Base-by-base conservation (phyloP, 2,329 filamentous ascomycete genomes). In the Neonectria ditissima region DNA sequence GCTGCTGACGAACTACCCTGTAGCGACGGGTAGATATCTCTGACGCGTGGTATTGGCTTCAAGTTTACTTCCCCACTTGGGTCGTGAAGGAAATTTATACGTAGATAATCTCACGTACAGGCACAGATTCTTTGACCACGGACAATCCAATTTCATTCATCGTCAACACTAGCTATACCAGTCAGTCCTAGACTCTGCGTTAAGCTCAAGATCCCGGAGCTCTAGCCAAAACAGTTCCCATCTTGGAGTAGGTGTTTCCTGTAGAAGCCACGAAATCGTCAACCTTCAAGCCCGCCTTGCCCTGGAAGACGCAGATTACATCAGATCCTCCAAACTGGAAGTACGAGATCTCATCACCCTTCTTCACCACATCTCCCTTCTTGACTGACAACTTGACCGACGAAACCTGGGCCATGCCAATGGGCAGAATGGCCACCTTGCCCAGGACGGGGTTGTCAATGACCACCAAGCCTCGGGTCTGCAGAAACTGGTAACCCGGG, bases 321-420 rank as follows among this genome's bases (percentile, higher is more conserved):
- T 83, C 81, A 1, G 78, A 80, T 1, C 80, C 81, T 18, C 81
- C 81, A 64, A 82, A 82, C 63, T 78, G 74, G 63, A 83, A 83
- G 62, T 76, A 78, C 0, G 75, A 77, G 59, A 83, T 76, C 63
- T 82, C 79, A 2, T 82, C 71, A 3, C 80, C 80, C 65, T 83
- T 83, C n/a, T 74, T 62, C 30, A 80, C 6, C 2, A 28, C 26
- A 16, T 72, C 63, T 0, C 68, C 76, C 32, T 63, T 45, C 28
- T 67, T 66, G 11, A 71, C 70, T 9, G 73, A 74, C 16, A 80
- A 44, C 22, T 74, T 72, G 3, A 83, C 78, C 3, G 79, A 81
- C 2, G 80, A 82, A 1, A 83, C 77, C 30, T 79, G 76, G 5
- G 79, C 80, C 80, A 82, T 83, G 9, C 80, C 80, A 55, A 82